Evolutionary conservation across 78 protist species (phyloP), one percentile per base, ranked within the genome.

Genomic region (Emiliania huxleyi): DNA sequence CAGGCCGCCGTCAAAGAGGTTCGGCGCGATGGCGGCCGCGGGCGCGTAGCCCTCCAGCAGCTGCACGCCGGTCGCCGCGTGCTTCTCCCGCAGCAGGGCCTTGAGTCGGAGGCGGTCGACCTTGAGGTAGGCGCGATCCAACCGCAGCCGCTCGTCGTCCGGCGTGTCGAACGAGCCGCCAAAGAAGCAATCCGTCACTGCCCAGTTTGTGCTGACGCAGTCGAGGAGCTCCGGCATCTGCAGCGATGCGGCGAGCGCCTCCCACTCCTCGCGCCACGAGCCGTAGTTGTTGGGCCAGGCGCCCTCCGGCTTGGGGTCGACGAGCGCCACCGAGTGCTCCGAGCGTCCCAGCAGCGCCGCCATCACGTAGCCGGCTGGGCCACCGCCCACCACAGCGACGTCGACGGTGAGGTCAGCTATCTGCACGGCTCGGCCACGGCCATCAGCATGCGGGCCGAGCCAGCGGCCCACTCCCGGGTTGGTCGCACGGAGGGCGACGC

Each of bases 221-320:
- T 38, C 37, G 38, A 15, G 21, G 18, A 42, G 44, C 87, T 40
- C 49, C 2, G 45, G 49, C 33, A 40, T 19, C 35, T 22, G 25
- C 42, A 75, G 29, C 35, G 25, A 1, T 0, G 25, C 25, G 44
- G 35, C 8, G 26, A 37, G 46, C 48, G 26, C 46, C 48, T 77
- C 37, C 87, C 87, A 77, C 87, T 77, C 87, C 29, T 2, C 19
- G 12, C 45, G 45, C 87, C 87, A 77, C n/a, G 45, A 4, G 87
- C 87, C 87, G 87, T 77, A 77, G 48, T 77, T 77, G 35, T 77
- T 77, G 48, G 87, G 87, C 87, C 87, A 77, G n/a, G 23, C 23
- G 33, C 21, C 8, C 33, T 37, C n/a, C 37, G 45, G 48, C 23
- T 1, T 0, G 23, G 48, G 48, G 48, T 77, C 87, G n/a, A 40